Evolutionary conservation across 371 early-diverging fungal genomes (phyloP), one percentile per base, ranked within the genome.

Genomic region (Rhizopus arrhizus): DNA sequence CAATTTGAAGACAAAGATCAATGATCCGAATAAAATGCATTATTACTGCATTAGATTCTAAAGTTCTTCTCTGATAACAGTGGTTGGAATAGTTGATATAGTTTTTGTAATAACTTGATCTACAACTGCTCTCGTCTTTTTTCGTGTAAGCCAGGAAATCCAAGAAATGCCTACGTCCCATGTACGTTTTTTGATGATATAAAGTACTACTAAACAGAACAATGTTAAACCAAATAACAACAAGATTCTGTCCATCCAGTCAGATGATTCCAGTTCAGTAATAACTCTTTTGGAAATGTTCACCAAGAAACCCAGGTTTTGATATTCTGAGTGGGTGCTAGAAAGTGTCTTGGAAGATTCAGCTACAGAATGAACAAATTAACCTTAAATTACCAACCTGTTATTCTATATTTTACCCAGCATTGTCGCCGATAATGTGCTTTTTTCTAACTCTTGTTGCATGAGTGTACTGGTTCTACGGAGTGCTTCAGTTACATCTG

Each of bases 381-480:
- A 3, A 36, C 28, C 1, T 12, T 34, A 22, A 22, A 22, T 32
- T 15, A 22, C 12, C 15, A 7, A 35, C 16, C 34, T 36, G 5
- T 51, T 22, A 45, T 31, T 46, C 9, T 34, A 42, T 29, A 16
- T 3, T 58, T 66, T 77, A 90, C 92, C 88, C 12, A 92, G 72
- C 52, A 85, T 72, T 38, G 78, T 83, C 8, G 85, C 81, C 2
- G 86, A 84, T 50, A 85, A 81, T 2, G 84, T 65, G 49, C 89
- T 89, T 34, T 84, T 84, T 66, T 89, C 90, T 5, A 92, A 71
- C 59, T 92, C 93, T 65, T 84, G 83, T 9, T 85, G 80, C 89
- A 92, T 88, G 38, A 91, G 70, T 36, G 83, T 81, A 13, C 85
- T 80, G 0, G 91, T 90, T 58, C 89, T 82, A 55, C 79, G 73